Evolutionary conservation across 2,329 filamentous ascomycete genomes (phyloP), one percentile per base, ranked within the genome.

Genomic region (Diplodia mutila): DNA sequence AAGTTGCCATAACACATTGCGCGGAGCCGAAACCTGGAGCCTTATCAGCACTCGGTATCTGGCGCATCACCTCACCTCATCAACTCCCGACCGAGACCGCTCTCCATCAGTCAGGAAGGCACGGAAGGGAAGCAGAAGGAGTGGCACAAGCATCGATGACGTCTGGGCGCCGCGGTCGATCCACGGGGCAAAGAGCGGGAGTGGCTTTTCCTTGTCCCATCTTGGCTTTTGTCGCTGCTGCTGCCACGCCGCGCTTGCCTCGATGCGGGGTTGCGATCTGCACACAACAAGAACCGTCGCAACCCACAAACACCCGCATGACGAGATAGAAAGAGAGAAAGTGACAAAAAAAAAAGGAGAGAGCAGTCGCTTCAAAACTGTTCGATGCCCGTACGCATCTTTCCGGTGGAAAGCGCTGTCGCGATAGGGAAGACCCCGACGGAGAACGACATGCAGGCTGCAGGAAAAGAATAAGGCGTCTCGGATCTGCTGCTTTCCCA

Each of bases 121-220:
- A 27, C n/a, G 12, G 48, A 51, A 27, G 49, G 42, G 42, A 48
- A 52, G 23, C 4, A 7, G 14, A 14, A 16, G 25, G 23, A 29
- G 49, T 23, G 23, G 49, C 39, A 52, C 14, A 27, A 27, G 49
- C 49, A 52, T 21, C 49, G 25, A 54, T 54, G 52, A 54, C 52
- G 52, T 54, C 29, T 29, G 14, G 52, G 18, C 52, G 25, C 16
- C 14, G 49, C 25, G 25, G 49, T 46, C 49, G 49, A 52, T 52
- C 49, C 23, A 21, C 1, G 23, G 25, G 48, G 48, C 21, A 4
- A 42, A 42, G 23, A 14, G 25, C 51, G 51, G 52, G 52, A 54
- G 52, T 54, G 52, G 52, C 52, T 34, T 27, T 55, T 55, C 29
- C 53, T 55, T 55, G 53, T 55, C 21, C 29, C 32, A 39, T 55